phyloP scores from a whole-genome alignment of 2,329 filamentous ascomycete species.

The Fusarium succisae region DNA sequence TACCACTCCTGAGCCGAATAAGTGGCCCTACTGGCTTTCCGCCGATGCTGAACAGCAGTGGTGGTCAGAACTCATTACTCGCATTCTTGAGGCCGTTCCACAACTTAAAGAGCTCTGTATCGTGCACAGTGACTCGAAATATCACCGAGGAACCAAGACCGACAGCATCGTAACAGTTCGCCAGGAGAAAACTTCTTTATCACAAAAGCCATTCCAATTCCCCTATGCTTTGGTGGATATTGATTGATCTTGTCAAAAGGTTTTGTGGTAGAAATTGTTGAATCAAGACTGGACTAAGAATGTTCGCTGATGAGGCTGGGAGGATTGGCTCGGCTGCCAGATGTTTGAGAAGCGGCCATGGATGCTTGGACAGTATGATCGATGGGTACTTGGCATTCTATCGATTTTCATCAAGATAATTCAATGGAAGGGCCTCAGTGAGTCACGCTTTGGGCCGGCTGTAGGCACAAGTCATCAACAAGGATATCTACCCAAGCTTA shows the following conservation, averaged over 20 bases:
- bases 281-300: background rate
- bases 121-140: accelerated
- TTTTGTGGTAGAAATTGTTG: accelerated
- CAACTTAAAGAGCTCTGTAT: background rate
- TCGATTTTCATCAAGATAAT: too few species aligned
- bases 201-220: too few species aligned
- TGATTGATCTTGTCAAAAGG: background rate
- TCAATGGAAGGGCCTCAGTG: too few species aligned
- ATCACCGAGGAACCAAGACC: background rate
- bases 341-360: too few species aligned
- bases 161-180: background rate
- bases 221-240: background rate
- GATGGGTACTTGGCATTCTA: too few species aligned
- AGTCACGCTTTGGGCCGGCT: too few species aligned
- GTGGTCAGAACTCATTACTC: background rate
- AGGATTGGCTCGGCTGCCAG: background rate
- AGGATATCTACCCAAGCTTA: too few species aligned
- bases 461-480: too few species aligned
- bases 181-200: too few species aligned
- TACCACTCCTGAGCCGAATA: accelerated
- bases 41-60: accelerated
- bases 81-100: background rate
- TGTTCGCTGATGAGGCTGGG: background rate
- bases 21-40: background rate
- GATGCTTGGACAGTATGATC: too few species aligned